Evolutionary conservation across 1,139 yeast species (phyloP), one percentile per base, ranked within the genome.

Genomic region (Geotrichum armillariae): DNA sequence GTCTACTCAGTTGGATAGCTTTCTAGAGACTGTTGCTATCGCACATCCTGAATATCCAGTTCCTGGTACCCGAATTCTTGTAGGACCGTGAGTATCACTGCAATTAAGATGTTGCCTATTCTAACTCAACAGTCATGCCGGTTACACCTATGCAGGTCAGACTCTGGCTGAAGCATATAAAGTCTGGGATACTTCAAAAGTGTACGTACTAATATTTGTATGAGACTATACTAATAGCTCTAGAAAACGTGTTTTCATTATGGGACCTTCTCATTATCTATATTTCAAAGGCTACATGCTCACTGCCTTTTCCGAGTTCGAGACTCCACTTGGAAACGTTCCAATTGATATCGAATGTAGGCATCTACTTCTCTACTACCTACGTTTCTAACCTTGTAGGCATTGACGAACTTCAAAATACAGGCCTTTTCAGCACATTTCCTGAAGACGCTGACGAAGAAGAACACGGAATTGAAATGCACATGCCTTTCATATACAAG

Each of bases 381-480:
- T 16, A 42, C 39, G 7, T 11, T 25, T 25, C 29, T 33, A n/a
- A 29, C 40, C 11, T 11, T 7, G 3, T 21, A 51, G 54, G 51
- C 23, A 33, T 51, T 21, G 35, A 37, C 1, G 62, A 68, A 20
- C 65, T 85, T 49, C 63, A 58, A 2, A 46, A 55, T 2, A 61
- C 68, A 4, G 68, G 70, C 2, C 56, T 75, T 8, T 83, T 87
- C 62, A 71, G 72, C 52, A 66, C 63, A 46, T 85, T 93, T 94
- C 69, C 75, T 39, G 58, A 66, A 1, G 77, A 73, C 0, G 75
- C 75, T 9, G 99, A 94, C 65, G 81, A 83, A 53, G 86, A 85
- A 27, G 99, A 94, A 66, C 99, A 93, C 66, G 85, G 95, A 45
- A 80, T 93, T 63, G 99, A 94, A 64, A 86, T 94, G 96, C 99